Conservation (phyloP, 2,329 filamentous ascomycete species). For the Epichloe festucae region DNA sequence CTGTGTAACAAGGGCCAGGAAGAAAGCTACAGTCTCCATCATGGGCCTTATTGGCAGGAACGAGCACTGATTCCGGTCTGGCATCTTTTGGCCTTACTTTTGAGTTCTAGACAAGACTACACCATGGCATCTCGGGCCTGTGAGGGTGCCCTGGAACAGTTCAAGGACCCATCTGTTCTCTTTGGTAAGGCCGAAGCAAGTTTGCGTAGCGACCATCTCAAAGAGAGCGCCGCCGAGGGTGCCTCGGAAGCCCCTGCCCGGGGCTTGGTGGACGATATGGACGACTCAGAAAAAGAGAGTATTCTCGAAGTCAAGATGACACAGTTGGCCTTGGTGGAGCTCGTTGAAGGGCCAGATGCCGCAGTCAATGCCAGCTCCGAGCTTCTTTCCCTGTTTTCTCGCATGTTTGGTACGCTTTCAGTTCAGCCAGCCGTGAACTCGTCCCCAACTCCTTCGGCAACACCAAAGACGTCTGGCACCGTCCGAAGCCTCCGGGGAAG, state of each 20-base stretch:
- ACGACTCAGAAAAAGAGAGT: conserved; percentile 74
- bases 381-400: conserved; percentile 66
- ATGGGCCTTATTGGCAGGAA: conserved; percentile 47
- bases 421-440: conserved; percentile 31
- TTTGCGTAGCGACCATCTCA: conserved; percentile 56
- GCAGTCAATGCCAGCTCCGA: conserved; percentile 85
- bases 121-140: conserved; percentile 69
- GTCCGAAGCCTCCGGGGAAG: conserved; percentile 58
- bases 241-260: conserved; percentile 12
- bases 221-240: conserved; percentile 31
- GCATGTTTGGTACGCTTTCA: conserved; percentile 55
- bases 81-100: conserved; percentile 77
- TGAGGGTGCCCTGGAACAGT: conserved; percentile 83
- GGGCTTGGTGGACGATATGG: conserved; percentile 65
- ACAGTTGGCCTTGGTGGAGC: conserved; percentile 70
- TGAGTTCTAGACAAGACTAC: conserved; percentile 80
- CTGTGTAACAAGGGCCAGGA: conserved; percentile 40
- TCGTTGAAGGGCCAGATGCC: conserved; percentile 68
- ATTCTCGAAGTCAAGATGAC: conserved; percentile 96
- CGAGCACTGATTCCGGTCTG: conserved; percentile 64
- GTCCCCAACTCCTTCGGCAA: conserved; percentile 31
- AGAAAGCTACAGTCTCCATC: conserved; percentile 28
- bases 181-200: conserved; percentile 48
- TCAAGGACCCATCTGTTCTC: conserved; percentile 56
- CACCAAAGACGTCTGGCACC: conserved; percentile 61